phyloP scores from a whole-genome alignment of 306 rosid species.

The Phaseolus lunatus region DNA sequence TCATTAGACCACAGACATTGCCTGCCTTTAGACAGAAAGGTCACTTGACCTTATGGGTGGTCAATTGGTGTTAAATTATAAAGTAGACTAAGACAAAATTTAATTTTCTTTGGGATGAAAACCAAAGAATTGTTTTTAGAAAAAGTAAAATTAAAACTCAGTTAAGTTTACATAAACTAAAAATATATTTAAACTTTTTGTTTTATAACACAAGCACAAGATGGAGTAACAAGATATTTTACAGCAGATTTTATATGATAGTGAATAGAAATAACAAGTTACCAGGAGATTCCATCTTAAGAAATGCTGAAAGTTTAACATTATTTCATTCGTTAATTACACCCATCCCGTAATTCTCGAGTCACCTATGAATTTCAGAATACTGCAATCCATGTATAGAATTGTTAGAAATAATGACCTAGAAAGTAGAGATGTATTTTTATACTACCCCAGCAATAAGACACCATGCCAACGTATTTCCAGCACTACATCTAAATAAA shows the following conservation, averaged over 20 bases:
- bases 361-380: neutral
- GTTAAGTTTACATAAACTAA: too few species aligned
- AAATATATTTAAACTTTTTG: neutral
- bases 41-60: too few species aligned
- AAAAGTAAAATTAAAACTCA: too few species aligned
- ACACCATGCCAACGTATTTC: too few species aligned
- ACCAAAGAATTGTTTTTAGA: too few species aligned
- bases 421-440: neutral
- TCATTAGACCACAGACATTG: too few species aligned
- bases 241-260: neutral
- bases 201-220: neutral
- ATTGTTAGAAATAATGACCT: neutral
- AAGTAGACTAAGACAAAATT: too few species aligned
- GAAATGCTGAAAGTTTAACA: neutral
- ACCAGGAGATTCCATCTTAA: neutral
- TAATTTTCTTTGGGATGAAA: too few species aligned
- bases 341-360: too few species aligned
- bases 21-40: too few species aligned
- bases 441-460: neutral
- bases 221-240: conserved; percentile 9
- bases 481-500: too few species aligned
- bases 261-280: neutral
- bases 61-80: too few species aligned
- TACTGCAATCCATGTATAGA: neutral
- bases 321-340: neutral